Evolutionary conservation across 129 eudicot genomes (phyloP).

Genomic region (Saussurea involucrata): DNA sequence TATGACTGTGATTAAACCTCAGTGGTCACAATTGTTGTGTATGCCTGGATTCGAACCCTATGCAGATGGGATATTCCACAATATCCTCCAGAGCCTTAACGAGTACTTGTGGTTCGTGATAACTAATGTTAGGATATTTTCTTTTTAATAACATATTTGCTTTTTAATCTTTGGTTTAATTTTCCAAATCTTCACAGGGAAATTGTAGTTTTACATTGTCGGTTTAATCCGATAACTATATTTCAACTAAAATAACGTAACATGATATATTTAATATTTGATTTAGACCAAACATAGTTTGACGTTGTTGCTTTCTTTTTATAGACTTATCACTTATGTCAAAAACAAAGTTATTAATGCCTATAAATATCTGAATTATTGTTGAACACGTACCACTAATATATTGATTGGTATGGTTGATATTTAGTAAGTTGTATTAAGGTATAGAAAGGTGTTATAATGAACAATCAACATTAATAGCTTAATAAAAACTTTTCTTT

Average conservation of each 20-base stretch:
- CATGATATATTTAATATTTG: not conserved
- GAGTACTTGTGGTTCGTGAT: too few species aligned
- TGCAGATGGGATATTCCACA: too few species aligned
- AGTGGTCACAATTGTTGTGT: too few species aligned
- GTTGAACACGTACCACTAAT: not conserved
- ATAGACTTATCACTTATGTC: too few species aligned
- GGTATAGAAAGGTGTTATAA: not conserved
- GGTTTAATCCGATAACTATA: not conserved
- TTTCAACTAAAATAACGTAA: not conserved
- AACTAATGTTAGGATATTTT: not conserved
- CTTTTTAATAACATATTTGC: too few species aligned
- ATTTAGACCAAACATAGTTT: slow-evolving; percentile 1
- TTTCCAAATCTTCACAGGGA: not conserved
- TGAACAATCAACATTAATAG: not conserved
- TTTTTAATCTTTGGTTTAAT: not conserved
- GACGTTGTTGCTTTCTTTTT: not conserved
- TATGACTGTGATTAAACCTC: too few species aligned
- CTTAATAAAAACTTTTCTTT: not conserved
- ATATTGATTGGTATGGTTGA: too few species aligned
- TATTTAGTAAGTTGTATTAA: not conserved
- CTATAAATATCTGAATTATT: not conserved
- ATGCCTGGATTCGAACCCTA: too few species aligned
- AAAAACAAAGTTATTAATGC: not conserved
- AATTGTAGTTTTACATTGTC: not conserved
- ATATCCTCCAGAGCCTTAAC: too few species aligned